Conservation (phyloP, 148 eudicot species). For the Limonium bicolor region DNA sequence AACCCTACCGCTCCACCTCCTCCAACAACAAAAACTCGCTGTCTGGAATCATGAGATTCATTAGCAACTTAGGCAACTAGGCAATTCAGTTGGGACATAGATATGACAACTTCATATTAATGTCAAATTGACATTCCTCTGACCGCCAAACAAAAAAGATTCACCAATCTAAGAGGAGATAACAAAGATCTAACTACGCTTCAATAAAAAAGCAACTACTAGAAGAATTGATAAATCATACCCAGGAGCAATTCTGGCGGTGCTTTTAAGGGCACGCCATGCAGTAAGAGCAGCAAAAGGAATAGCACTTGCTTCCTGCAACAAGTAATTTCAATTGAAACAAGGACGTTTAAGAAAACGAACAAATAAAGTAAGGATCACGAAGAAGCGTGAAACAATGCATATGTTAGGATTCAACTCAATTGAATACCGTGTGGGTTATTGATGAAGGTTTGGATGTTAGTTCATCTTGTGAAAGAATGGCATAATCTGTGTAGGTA, state of each 20-base stretch:
- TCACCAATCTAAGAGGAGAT: too few species aligned
- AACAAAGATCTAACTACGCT: too few species aligned
- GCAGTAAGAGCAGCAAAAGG: constrained; percentile 98
- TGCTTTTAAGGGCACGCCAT: constrained; percentile 86
- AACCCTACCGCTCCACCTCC: constrained; percentile 98
- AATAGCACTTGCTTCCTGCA: constrained; percentile 86
- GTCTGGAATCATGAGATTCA: constrained; percentile 22
- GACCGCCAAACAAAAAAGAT: too few species aligned
- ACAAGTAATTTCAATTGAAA: background rate
- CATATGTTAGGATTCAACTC: too few species aligned
- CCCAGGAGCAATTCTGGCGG: constrained; percentile 78
- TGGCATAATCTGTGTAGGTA: constrained; percentile 84
- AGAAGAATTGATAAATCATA: too few species aligned
- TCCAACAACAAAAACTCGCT: constrained; percentile 68
- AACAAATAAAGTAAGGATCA: background rate
- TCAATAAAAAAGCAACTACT: background rate
- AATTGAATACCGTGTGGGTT: constrained; percentile 64
- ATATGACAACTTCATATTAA: too few species aligned
- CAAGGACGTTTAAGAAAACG: background rate
- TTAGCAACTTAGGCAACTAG: background rate
- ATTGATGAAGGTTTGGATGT: constrained; percentile 44
- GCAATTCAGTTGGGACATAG: too few species aligned
- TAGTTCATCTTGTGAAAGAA: constrained; percentile 73
- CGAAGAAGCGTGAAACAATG: background rate
- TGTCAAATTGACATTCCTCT: too few species aligned